Percentiles rank a stretch among this genome's conserved stretches.
Evolutionary conservation across 176 grass and related monocot species (phyloP).

Genomic region (Zoysia pacifica): DNA sequence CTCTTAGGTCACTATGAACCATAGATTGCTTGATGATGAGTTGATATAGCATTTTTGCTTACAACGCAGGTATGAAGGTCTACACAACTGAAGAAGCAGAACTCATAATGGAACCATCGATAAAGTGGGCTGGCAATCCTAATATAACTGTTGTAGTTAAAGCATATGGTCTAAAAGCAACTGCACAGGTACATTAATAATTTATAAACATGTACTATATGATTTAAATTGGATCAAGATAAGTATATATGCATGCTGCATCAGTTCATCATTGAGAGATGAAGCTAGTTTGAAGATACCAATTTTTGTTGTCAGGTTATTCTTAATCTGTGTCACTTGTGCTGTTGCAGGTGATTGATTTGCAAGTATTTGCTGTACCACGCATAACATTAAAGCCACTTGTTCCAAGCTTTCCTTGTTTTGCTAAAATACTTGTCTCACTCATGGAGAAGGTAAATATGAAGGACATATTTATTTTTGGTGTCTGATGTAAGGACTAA

Average conservation of each 20-base stretch:
- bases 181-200: conserved; percentile 60
- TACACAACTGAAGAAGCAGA: conserved; percentile 80
- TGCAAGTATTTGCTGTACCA: conserved; percentile 84
- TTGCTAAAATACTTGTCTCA: conserved; percentile 76
- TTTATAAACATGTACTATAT: not conserved
- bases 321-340: conserved; percentile 27
- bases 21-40: conserved; percentile 8
- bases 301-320: conserved; percentile 22
- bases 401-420: conserved; percentile 88
- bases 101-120: conserved; percentile 77
- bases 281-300: conserved; percentile 16
- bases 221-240: not conserved
- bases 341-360: conserved; percentile 65
- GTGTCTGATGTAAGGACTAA: not conserved
- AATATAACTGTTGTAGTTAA: conserved; percentile 81
- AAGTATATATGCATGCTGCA: conserved; percentile 4
- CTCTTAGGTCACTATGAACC: not conserved
- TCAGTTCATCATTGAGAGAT: not conserved
- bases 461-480: not conserved
- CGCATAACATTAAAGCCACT: conserved; percentile 81
- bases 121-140: conserved; percentile 92
- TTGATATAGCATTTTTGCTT: conserved; percentile 11
- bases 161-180: conserved; percentile 76
- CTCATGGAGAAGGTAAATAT: conserved; percentile 84
- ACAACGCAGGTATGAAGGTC: conserved; percentile 76